Evolutionary conservation across 768 basidiomycete species (phyloP), one percentile per base, ranked within the genome.

Genomic region (Leccinum ochraceum): DNA sequence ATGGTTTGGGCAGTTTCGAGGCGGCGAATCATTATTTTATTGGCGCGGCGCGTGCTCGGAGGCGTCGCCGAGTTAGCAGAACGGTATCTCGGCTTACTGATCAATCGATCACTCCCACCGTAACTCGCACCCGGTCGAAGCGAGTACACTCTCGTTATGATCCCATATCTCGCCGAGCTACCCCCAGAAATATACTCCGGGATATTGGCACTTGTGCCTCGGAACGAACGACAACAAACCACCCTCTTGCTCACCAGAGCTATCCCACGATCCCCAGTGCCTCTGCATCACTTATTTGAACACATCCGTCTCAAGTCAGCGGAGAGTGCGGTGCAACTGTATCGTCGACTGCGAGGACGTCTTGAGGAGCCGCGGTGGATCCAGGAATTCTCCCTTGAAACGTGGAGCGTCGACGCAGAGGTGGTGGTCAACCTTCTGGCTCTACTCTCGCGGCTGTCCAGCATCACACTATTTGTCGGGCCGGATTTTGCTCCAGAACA

Each of bases 401-500:
- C 80, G 14, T 95, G 90, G 90, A 78, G 69, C 7, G 86, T 85
- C 30, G 90, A 94, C 67, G 87, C 90, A 3, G 86, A 92, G 60
- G 81, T 91, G 14, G 75, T 92, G 46, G 80, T 88, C 67, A 90
- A 90, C 68, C 67, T 92, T n/a, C 63, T 94, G 20, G 71, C 75
- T 22, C 74, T 87, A 37, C 75, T 95, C 9, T 79, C 85, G 2
- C 73, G 76, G 20, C 63, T 91, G 20, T 69, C 72, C 26, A 74
- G 75, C 7, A 69, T 96, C 62, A 75, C 71, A 26, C 71, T 97
- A 54, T 86, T 85, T 71, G 79, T 95, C 62, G 95, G 94, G 0
- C 86, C 92, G 0, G 80, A 73, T 44, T 94, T 94, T 70, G 71
- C 86, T 0, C 94, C 94, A 2, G 92, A 95, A 64, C 90, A 94